Base-by-base conservation (phyloP, 805 yeast species). In the Ogataea angusta region DNA sequence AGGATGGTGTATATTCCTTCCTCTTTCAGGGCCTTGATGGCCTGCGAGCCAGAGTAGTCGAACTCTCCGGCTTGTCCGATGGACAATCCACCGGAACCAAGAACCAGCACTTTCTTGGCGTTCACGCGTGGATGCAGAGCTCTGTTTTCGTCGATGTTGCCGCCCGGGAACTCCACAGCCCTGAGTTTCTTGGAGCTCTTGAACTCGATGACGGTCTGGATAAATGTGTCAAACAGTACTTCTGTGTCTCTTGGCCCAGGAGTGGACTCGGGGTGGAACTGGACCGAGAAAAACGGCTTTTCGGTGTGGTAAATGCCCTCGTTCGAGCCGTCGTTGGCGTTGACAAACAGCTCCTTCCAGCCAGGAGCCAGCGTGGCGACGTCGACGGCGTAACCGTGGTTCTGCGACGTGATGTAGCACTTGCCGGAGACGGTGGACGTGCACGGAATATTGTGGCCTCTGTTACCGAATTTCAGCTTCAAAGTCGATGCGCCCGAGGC, bases 181-280 rank as follows among this genome's bases (percentile, higher is more conserved):
- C 80, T 82, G 60, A 78, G 72, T 27, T 66, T 57, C 50, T 69
- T 70, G 30, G 86, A 68, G 43, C 66, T 52, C 56, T 82, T 76
- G 69, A 67, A 75, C 34, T 82, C 86, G 38, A 75, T 63, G 37
- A 93, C 95, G 36, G 96, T 65, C 51, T 86, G 67, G 59, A 93
- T 84, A 68, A 93, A 93, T 23, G 86, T 89, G 60, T 93, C 99
- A 57, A 93, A 93, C 64, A 93, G 73, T 67, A 90, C 93, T 69
- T 93, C 99, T 38, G 99, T 93, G 65, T 93, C 99, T 64, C 96
- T 81, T 64, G 99, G 99, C 64, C 99, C 99, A 34, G 99, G 98
- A 36, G 96, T 88, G 17, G 97, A 87, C 73, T 93, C 99, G 18
- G 99, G 99, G 65, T 93, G 99, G 76, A 93, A 91, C 73, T 93